A percentile compares a stretch with the other conserved stretches of the same genome.
phyloP scores from a whole-genome alignment of 148 eudicot genomes.

The Pouteria glomerata region DNA sequence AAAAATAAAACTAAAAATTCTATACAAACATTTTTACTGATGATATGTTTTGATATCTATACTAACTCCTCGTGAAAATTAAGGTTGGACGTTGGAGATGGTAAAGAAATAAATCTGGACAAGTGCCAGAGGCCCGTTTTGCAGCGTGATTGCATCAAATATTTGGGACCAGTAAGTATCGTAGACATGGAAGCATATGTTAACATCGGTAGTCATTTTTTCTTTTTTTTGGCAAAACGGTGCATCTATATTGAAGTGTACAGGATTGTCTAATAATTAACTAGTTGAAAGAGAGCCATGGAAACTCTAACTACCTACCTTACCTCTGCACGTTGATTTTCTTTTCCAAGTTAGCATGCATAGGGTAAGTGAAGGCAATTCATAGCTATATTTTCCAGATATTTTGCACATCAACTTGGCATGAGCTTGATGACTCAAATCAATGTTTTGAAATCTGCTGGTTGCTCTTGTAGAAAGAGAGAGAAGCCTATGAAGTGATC shows the following conservation, averaged over 20 bases:
- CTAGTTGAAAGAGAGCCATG: too few relatives aligned
- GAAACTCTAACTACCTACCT: too few relatives aligned
- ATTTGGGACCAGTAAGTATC: slow-evolving; percentile 23
- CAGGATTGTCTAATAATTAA: background rate
- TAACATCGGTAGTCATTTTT: too few relatives aligned
- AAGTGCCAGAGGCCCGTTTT: slow-evolving; percentile 18
- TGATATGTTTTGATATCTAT: too few relatives aligned
- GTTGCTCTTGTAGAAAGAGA: slow-evolving; percentile 20
- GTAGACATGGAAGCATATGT: too few relatives aligned
- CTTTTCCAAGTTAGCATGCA: too few relatives aligned
- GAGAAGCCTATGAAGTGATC: slow-evolving; percentile 28
- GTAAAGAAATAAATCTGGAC: slow-evolving; percentile 25
- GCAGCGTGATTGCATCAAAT: slow-evolving; percentile 19
- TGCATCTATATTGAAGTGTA: background rate
- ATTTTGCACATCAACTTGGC: background rate
- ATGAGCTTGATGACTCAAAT: too few relatives aligned
- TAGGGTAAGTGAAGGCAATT: too few relatives aligned
- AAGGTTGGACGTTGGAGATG: slow-evolving; percentile 35
- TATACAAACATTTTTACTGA: background rate
- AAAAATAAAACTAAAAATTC: background rate
- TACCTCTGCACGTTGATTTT: too few relatives aligned
- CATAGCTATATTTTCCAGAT: background rate
- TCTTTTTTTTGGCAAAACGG: background rate
- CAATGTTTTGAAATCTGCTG: background rate
- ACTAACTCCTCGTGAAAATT: slow-evolving; percentile 1